Evolutionary conservation across 305 asterid species (phyloP), one percentile per base, ranked within the genome.

Genomic region (Fraxinus sp.): DNA sequence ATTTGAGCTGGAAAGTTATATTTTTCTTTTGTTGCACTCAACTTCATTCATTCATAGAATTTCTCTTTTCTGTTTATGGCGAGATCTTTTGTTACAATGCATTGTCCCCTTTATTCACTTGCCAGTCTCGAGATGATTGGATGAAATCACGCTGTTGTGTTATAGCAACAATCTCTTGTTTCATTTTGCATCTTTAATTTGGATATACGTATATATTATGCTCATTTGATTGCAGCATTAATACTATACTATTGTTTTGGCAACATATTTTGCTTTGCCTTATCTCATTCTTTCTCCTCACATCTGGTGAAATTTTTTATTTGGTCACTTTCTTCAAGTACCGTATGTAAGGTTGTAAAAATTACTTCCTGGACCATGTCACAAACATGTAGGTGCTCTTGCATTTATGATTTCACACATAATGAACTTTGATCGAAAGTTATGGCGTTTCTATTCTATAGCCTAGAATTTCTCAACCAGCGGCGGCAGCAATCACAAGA

Each of bases 401-500:
- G 41, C 72, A 46, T 73, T 79, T 62, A 73, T 64, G 75, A 43
- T 77, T 80, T 80, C 64, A 24, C 46, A 66, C 80, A 59, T 79
- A 71, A 82, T 46, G 52, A 14, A 22, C 85, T 74, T 78, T 72
- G 62, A 79, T 71, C 3, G 46, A 80, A 87, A 72, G 75, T 62
- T 83, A 83, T 86, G 52, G 74, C 20, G 46, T 89, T 83, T 88
- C 80, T 81, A 62, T 82, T 73, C 81, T 90, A 91, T 94, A 97
- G 99, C 87, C 90, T 79, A 86, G 93, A 89, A 0, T 90, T 89
- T 89, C 91, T 97, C 36, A 85, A 85, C 87, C 93, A 81, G 85
- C 89, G 92, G 76, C 91, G 89, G 76, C 95, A 84, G 79, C 98
- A 89, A 74, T 68, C 92, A 77, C 91, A 84, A 64, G 97, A 90